Conservation (phyloP, 1,284 basidiomycete genomes). For the Rhizoctonia solani region DNA sequence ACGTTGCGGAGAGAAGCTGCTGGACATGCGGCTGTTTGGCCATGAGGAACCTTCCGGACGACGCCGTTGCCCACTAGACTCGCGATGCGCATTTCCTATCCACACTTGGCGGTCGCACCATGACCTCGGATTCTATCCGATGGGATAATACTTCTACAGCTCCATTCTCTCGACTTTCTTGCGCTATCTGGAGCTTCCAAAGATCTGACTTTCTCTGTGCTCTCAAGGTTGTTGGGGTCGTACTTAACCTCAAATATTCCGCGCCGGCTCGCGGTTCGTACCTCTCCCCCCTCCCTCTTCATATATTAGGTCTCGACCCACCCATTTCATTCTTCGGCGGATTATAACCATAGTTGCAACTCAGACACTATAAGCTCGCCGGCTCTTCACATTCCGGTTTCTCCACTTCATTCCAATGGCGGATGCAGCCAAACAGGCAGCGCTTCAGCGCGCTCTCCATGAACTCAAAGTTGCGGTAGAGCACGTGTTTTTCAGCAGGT, state of each 20-base stretch:
- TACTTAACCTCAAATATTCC: not conserved
- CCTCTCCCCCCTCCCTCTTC: not conserved
- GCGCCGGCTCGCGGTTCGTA: slow-evolving; percentile 8
- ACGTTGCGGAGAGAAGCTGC: not conserved
- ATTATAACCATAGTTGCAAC: too few relatives aligned
- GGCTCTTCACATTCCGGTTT: not conserved
- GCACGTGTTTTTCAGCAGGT: slow-evolving; percentile 18
- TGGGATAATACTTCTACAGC: slow-evolving; percentile 24
- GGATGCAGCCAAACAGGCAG: slow-evolving; percentile 13
- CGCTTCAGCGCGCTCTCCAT: slow-evolving; percentile 17
- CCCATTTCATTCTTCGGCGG: not conserved
- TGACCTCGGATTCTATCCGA: not conserved
- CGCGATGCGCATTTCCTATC: not conserved
- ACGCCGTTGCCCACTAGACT: slow-evolving; percentile 4
- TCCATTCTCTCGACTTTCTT: not conserved
- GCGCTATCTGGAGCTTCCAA: slow-evolving; percentile 4
- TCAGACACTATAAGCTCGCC: slow-evolving; percentile 9
- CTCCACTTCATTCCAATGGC: not conserved
- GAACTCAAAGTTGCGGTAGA: slow-evolving; percentile 11
- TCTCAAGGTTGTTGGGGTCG: not conserved
- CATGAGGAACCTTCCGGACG: not conserved
- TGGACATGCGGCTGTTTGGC: slow-evolving; percentile 3
- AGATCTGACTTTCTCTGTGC: slow-evolving; percentile 28
- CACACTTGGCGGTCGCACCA: too few relatives aligned
- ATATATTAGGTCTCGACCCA: not conserved